Percentiles rank a stretch among this genome's conserved stretches.
These are phyloP conservation scores for Auricularia sp. DNA, from an alignment of 768 basidiomycete species.

Conservation along the genomic window DNA sequence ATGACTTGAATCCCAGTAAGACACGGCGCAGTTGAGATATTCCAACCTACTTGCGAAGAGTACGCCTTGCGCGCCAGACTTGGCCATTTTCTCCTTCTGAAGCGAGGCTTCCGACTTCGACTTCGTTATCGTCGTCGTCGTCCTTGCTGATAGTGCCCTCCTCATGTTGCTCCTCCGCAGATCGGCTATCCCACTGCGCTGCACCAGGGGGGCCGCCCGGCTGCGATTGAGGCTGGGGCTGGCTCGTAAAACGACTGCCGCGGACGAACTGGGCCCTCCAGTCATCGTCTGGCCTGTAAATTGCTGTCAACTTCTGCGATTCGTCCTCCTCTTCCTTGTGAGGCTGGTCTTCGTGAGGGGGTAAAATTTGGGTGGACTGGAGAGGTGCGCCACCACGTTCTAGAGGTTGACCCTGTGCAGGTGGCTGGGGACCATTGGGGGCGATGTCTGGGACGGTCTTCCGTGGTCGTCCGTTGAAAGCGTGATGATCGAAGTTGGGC, in stretches of 20 bases:
- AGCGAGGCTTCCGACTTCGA: slow-evolving; percentile 46
- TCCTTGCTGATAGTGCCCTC: slow-evolving; percentile 35
- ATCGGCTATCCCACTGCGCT: slow-evolving; percentile 41
- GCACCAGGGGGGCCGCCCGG: slow-evolving; percentile 23
- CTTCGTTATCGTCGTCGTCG: slow-evolving; percentile 56
- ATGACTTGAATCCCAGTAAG: slow-evolving; percentile 43
- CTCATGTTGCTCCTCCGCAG: slow-evolving; percentile 53
- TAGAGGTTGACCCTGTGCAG: neutral
- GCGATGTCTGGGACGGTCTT: slow-evolving; percentile 68
- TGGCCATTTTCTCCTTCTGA: slow-evolving; percentile 61
- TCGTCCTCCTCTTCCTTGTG: slow-evolving; percentile 41
- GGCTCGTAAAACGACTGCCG: slow-evolving; percentile 1
- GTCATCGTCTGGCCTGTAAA: slow-evolving; percentile 82
- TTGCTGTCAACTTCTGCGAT: slow-evolving; percentile 53
- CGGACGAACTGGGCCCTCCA: slow-evolving; percentile 57
- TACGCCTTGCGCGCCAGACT: slow-evolving; percentile 78
- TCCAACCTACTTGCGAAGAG: slow-evolving; percentile 70
- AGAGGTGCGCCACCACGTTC: neutral
- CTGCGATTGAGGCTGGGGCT: neutral
- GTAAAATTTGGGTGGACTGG: neutral
- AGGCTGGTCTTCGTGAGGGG: slow-evolving; percentile 7
- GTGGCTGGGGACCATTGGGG: neutral
- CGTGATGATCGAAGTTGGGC: slow-evolving; percentile 61
- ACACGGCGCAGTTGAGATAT: neutral
- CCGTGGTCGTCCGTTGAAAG: slow-evolving; percentile 70